Evolutionary conservation across 192 early-diverging fungal species (phyloP).

Genomic region (Geosiphon pyriformis): DNA sequence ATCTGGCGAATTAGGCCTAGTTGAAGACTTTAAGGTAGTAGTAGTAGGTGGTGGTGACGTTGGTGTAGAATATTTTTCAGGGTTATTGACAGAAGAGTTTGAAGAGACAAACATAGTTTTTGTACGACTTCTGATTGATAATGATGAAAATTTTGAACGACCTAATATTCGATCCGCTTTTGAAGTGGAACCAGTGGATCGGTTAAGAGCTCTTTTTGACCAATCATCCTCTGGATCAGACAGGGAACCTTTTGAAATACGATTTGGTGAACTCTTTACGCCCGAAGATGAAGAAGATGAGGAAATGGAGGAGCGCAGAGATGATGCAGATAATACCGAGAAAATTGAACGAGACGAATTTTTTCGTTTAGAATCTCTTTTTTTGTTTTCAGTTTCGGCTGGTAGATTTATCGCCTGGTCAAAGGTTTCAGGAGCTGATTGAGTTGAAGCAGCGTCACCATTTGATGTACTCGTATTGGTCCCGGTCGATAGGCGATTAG

Average conservation of each 20-base stretch:
- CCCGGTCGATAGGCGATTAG: neutral
- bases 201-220: neutral
- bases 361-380: slow-evolving; percentile 13
- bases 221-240: slow-evolving; percentile 14
- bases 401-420: neutral
- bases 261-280: neutral
- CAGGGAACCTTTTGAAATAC: slow-evolving; percentile 7
- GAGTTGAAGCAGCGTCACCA: no score
- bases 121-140: slow-evolving; percentile 6
- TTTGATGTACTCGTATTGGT: no score
- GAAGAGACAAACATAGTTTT: neutral
- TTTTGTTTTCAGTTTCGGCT: slow-evolving; percentile 10
- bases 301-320: slow-evolving; percentile 7
- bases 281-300: no score
- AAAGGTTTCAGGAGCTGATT: no score
- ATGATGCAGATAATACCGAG: slow-evolving; percentile 14
- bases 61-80: no score
- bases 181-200: neutral
- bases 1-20: slow-evolving; percentile 8
- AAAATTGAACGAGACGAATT: slow-evolving; percentile 19
- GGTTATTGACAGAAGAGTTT: neutral
- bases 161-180: slow-evolving; percentile 15
- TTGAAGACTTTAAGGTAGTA: no score
- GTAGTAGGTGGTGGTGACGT: no score
- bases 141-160: slow-evolving; percentile 9